phyloP scores from a whole-genome alignment of 2,329 filamentous ascomycete species.

The Ascocoryne sarcoides region DNA sequence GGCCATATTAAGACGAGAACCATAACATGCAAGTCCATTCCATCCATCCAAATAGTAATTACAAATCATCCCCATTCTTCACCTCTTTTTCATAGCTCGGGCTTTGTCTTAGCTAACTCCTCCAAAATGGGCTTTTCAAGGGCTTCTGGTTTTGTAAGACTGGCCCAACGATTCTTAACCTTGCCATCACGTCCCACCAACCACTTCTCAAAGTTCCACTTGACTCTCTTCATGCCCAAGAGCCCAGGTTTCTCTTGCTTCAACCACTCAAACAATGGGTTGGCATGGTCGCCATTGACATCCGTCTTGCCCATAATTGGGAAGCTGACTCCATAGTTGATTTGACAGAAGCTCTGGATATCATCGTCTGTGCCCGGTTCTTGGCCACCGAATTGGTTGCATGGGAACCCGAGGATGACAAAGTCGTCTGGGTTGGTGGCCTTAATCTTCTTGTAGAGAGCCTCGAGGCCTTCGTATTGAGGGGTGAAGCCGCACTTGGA shows the following conservation, averaged over 20 bases:
- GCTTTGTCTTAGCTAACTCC: slow-evolving; percentile 35
- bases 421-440: slow-evolving; percentile 46
- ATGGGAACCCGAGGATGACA: slow-evolving; percentile 87
- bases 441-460: slow-evolving; percentile 72
- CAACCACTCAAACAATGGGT: slow-evolving; percentile 71
- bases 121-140: slow-evolving; percentile 69
- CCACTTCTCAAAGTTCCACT: slow-evolving; percentile 99
- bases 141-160: slow-evolving; percentile 74
- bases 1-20: no score
- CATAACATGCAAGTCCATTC: no score
- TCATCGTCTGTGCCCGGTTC: slow-evolving; percentile 70
- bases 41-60: no score
- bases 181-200: slow-evolving; percentile 76
- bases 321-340: slow-evolving; percentile 39
- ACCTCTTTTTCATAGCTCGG: no score
- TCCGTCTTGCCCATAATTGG: slow-evolving; percentile 69
- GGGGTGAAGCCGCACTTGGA: slow-evolving; percentile 99
- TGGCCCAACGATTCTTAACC: slow-evolving; percentile 81
- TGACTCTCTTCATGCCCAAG: slow-evolving; percentile 80
- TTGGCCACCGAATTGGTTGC: slow-evolving; percentile 53
- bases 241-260: slow-evolving; percentile 69
- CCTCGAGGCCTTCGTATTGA: slow-evolving; percentile 86
- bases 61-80: no score
- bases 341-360: slow-evolving; percentile 76
- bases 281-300: slow-evolving; percentile 79